Conservation (phyloP, 2,329 filamentous ascomycete genomes). For the Aspergillus fructus region DNA sequence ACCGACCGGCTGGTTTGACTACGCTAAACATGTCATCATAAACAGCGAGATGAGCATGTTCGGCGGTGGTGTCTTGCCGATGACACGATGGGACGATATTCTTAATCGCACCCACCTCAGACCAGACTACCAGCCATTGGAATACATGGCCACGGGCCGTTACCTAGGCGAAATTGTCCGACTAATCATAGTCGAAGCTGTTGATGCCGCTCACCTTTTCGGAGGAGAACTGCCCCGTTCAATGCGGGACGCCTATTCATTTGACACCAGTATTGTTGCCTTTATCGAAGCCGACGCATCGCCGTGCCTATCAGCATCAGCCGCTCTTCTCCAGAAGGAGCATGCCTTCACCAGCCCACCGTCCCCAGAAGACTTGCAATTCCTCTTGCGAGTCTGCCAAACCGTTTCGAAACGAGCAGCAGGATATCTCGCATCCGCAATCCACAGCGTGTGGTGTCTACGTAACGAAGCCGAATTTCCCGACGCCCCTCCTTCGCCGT, state of each 20-base stretch:
- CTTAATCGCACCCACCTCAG: constrained; percentile 57
- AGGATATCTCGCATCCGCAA: constrained; percentile 61
- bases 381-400: constrained; percentile 54
- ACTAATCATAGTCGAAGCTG: constrained; percentile 60
- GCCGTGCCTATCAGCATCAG: constrained; percentile 36
- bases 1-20: constrained; percentile 54
- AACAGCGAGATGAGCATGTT: constrained; percentile 70
- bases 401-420: constrained; percentile 60
- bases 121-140: constrained; percentile 65
- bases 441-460: constrained; percentile 62
- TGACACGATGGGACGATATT: constrained; percentile 61
- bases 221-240: constrained; percentile 56
- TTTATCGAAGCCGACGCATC: constrained; percentile 53
- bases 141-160: constrained; percentile 63
- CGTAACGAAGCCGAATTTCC: constrained; percentile 51
- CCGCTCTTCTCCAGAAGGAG: constrained; percentile 50
- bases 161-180: constrained; percentile 65
- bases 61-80: constrained; percentile 56
- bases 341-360: constrained; percentile 51
- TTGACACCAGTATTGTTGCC: constrained; percentile 61
- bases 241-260: constrained; percentile 56
- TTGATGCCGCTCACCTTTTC: constrained; percentile 57
- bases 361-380: constrained; percentile 52
- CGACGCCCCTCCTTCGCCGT: constrained; percentile 16
- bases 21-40: constrained; percentile 61